Evolutionary conservation across 2,329 filamentous ascomycete species (phyloP).

Genomic region (Aspergillus ochraceus): DNA sequence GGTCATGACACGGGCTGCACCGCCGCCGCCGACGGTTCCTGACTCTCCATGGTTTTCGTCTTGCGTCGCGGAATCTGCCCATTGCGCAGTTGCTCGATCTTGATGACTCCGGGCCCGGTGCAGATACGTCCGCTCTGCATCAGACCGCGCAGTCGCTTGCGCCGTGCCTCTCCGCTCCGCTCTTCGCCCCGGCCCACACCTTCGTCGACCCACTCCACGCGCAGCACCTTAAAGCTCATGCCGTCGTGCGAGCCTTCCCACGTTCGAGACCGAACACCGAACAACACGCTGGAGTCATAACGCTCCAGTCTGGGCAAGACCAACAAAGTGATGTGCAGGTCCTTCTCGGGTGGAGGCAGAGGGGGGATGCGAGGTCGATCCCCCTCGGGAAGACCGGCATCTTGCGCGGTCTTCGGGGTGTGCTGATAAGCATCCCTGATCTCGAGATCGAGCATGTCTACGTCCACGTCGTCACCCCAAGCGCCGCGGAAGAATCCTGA

Average conservation of each 20-base stretch:
- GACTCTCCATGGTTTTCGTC: constrained; percentile 23
- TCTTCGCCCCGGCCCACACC: constrained; percentile 48
- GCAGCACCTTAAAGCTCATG: constrained; percentile 81
- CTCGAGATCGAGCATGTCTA: constrained; percentile 61
- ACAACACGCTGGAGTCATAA: constrained; percentile 73
- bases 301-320: constrained; percentile 76
- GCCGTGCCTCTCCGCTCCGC: constrained; percentile 47
- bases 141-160: constrained; percentile 50
- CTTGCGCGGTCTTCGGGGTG: constrained; percentile 45
- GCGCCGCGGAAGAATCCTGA: constrained; percentile 88
- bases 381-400: constrained; percentile 19
- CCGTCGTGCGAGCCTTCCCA: constrained; percentile 81
- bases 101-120: constrained; percentile 39
- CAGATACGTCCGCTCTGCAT: constrained; percentile 46
- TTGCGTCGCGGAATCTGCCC: constrained; percentile 31
- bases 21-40: constrained; percentile 22
- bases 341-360: constrained; percentile 64
- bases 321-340: constrained; percentile 83
- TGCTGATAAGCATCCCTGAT: constrained; percentile 49
- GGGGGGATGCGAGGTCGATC: constrained; percentile 39
- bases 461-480: constrained; percentile 77
- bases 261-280: constrained; percentile 77
- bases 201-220: constrained; percentile 84
- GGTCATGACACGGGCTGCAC: constrained; percentile 35
- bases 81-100: constrained; percentile 35